Conservation (phyloP, 1,139 yeast genomes). For the Meyerozyma sp. region DNA sequence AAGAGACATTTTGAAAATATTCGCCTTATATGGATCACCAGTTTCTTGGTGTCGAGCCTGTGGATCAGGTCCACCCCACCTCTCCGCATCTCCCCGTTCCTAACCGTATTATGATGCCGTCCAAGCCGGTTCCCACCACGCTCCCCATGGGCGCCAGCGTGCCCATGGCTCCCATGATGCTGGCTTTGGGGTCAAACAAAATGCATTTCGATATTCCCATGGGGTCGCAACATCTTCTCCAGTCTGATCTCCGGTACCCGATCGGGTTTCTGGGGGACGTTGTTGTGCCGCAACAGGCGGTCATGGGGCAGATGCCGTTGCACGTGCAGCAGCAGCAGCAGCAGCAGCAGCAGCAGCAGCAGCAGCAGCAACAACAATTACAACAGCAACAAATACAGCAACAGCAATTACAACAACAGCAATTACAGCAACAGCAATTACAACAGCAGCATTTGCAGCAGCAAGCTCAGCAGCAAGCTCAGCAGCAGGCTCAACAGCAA, state of each 20-base stretch:
- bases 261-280: background rate
- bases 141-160: background rate
- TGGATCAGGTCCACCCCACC: conserved; percentile 1
- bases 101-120: background rate
- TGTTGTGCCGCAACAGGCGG: background rate
- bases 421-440: conserved; percentile 5
- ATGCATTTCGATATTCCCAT: background rate
- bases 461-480: conserved; percentile 8
- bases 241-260: background rate
- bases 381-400: conserved; percentile 4
- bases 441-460: conserved; percentile 1
- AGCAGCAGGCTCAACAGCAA: conserved; percentile 5
- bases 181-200: background rate
- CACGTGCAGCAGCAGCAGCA: background rate
- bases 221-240: background rate
- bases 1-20: too few relatives aligned
- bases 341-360: background rate
- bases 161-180: background rate
- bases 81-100: conserved; percentile 1
- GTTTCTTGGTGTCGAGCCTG: conserved; percentile 1
- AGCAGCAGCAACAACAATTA: background rate
- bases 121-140: background rate
- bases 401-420: conserved; percentile 3
- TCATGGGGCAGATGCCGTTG: background rate
- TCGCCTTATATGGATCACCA: background rate